Conservation (phyloP, 2,329 filamentous ascomycete genomes). For the Orbilia javanica region DNA sequence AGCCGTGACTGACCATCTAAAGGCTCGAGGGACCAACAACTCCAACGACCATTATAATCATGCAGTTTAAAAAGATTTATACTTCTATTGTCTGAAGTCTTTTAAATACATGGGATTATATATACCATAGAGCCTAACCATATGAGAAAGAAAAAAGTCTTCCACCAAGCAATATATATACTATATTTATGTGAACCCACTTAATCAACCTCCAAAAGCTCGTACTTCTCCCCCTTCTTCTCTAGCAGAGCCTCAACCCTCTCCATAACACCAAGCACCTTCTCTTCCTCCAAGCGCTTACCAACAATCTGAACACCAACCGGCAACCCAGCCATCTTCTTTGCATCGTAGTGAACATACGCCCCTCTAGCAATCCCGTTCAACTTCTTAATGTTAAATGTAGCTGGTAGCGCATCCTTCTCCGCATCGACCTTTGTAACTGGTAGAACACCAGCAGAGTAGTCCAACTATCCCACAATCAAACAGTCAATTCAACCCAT, state of each 20-base stretch:
- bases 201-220: conserved; percentile 64
- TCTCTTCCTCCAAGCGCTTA: conserved; percentile 84
- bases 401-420: conserved; percentile 75
- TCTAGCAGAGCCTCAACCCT: conserved; percentile 79
- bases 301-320: conserved; percentile 88
- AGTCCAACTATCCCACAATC: conserved; percentile 75
- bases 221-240: conserved; percentile 68
- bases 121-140: not conserved
- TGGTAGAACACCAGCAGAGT: conserved; percentile 83
- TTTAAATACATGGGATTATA: not conserved
- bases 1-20: conserved; percentile 1
- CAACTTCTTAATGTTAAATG: conserved; percentile 74
- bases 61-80: not conserved
- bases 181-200: not conserved
- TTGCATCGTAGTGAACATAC: conserved; percentile 86
- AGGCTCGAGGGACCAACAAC: not conserved
- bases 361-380: conserved; percentile 86
- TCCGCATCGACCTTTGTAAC: conserved; percentile 83
- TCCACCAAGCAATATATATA: not conserved
- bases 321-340: conserved; percentile 86
- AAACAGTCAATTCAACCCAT: conserved; percentile 35
- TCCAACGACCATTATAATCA: not conserved
- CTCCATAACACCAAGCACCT: conserved; percentile 84
- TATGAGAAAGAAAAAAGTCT: not conserved
- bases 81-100: not conserved